phyloP scores from a whole-genome alignment of 2,329 filamentous ascomycete genomes.

The Sclerotinia minor region DNA sequence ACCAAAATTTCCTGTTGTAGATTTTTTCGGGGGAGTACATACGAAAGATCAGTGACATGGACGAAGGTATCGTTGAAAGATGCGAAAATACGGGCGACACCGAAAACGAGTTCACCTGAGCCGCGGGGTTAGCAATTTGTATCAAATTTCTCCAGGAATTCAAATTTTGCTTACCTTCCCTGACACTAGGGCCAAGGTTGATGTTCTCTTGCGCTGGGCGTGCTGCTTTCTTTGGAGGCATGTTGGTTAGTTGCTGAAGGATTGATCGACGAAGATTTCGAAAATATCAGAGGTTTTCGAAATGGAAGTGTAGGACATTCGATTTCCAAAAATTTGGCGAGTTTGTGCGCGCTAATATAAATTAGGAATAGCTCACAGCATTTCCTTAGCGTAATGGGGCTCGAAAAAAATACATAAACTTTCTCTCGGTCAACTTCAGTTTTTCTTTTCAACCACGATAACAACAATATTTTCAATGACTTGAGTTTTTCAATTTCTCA shows the following conservation, averaged over 20 bases:
- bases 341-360: conserved; percentile 32
- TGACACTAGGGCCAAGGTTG: conserved; percentile 93
- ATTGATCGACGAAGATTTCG: conserved; percentile 26
- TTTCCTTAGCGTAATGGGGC: conserved; percentile 23
- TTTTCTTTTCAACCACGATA: conserved; percentile 20
- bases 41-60: conserved; percentile 99
- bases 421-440: conserved; percentile 9
- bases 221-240: conserved; percentile 91
- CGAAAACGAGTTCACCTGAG: conserved; percentile 73
- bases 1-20: conserved; percentile 26
- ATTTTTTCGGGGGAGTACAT: conserved; percentile 46
- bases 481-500: background rate
- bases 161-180: conserved; percentile 68
- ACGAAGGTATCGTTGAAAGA: conserved; percentile 74
- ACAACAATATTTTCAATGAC: conserved; percentile 7
- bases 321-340: conserved; percentile 25
- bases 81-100: conserved; percentile 77
- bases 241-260: conserved; percentile 65
- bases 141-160: background rate
- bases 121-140: conserved; percentile 16
- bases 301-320: conserved; percentile 5
- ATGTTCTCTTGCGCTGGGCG: conserved; percentile 94
- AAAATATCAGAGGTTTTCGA: conserved; percentile 21
- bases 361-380: conserved; percentile 33
- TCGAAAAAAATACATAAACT: conserved; percentile 24